Base-by-base conservation (phyloP, 805 yeast species). In the Monosporozyma servazzii region DNA sequence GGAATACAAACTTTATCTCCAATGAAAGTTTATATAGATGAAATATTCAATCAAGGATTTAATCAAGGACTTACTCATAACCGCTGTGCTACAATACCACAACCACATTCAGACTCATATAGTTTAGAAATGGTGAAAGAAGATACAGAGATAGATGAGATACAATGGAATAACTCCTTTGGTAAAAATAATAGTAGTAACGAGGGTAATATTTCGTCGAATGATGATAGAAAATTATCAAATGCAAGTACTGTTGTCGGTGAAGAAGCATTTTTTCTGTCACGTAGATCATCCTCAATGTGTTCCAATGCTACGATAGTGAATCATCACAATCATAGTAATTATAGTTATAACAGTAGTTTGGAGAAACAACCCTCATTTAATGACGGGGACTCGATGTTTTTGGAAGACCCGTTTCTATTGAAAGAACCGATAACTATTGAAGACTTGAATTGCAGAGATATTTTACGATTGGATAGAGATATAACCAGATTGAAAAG, bases 1-100 rank as follows among this genome's bases (percentile, higher is more conserved):
- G 33, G 41, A 15, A 43, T 48, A 13, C 56, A 55, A 43, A 55
- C 58, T 5, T 29, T 40, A n/a, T 37, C 54, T n/a, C 43, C 50
- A 11, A 31, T 49, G 1, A 40, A 43, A 21, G 10, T 33, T 7
- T 48, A 49, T 7, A 13, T 54, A 1, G 55, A 53, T 23, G 31
- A 25, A 11, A 21, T 53, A 5, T 53, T 53, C 23, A 31, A 47
- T 31, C 23, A 45, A 6, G 25, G 23, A 9, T 39, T 39, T 39
- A 20, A 33, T 33, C 10, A 33, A 33, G n/a, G 21, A 10, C 4
- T n/a, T 37, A 10, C 13, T 7, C 13, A 5, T 15, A n/a, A 33
- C n/a, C n/a, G 17, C 4, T 7, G 15, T 7, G 15, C 4, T 30
- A 30, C 11, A 4, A 30, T 11, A 7, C 3, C 33, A 30, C 11